Conservation (phyloP, 208 protist genomes). For the Strigomonas culicis region DNA sequence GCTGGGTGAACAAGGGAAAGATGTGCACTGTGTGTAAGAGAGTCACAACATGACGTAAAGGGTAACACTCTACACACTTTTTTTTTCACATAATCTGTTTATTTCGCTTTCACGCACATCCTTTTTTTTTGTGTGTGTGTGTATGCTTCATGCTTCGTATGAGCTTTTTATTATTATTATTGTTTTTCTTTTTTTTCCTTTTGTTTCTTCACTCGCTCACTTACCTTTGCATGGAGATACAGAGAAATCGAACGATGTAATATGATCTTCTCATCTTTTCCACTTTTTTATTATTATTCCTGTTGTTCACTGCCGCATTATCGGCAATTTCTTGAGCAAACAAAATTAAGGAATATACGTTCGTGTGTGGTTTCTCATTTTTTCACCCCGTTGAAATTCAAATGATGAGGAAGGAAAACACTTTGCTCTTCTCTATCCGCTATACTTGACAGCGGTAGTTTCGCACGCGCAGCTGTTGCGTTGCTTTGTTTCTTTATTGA, state of each 20-base stretch:
- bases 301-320: too few species aligned
- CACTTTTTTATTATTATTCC: neutral
- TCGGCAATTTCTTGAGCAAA: too few species aligned
- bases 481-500: neutral
- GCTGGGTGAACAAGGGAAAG: neutral
- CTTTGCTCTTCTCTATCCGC: neutral
- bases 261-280: neutral
- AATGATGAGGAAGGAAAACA: neutral
- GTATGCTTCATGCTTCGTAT: neutral
- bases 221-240: neutral
- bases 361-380: neutral
- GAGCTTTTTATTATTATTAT: neutral
- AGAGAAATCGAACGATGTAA: neutral
- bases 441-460: neutral
- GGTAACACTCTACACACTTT: neutral
- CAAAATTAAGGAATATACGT: neutral
- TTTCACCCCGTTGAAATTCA: neutral
- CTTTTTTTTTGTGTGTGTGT: neutral
- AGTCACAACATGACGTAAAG: too few species aligned
- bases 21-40: constrained; percentile 1
- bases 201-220: neutral
- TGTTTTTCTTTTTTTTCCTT: neutral
- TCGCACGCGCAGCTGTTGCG: neutral
- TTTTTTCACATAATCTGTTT: neutral
- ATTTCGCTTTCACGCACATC: constrained; percentile 8